Conservation (phyloP, 176 grass and related monocot genomes). For the Phyllostachys edulis region DNA sequence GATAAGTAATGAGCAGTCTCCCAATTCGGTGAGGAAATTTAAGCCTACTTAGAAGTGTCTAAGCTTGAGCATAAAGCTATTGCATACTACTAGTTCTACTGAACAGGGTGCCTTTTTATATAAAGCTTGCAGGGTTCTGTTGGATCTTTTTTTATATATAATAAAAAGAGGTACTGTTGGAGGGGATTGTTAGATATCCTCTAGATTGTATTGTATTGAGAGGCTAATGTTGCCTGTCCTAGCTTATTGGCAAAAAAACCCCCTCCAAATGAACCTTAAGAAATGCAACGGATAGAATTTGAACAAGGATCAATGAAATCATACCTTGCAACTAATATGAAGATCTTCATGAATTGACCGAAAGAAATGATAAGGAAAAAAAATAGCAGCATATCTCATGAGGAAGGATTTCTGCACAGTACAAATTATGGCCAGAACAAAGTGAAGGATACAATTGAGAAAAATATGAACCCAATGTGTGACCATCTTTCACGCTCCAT, state of each 20-base stretch:
- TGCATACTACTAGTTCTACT: not conserved
- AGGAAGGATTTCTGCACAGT: too few species aligned
- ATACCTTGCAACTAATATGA: constrained; percentile 92
- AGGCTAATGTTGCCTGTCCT: not conserved
- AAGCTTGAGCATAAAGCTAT: constrained; percentile 9
- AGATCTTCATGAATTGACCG: constrained; percentile 50
- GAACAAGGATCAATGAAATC: not conserved
- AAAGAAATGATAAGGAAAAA: constrained; percentile 50
- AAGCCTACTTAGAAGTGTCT: not conserved
- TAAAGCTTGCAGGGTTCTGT: not conserved
- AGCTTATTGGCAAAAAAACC: not conserved
- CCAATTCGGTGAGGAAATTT: not conserved
- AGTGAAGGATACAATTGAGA: constrained; percentile 92
- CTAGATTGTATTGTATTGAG: not conserved
- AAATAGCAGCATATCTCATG: not conserved
- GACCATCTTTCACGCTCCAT: constrained; percentile 92
- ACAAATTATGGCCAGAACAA: not conserved
- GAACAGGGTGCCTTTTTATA: not conserved
- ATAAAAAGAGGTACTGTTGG: too few species aligned
- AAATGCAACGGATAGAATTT: not conserved
- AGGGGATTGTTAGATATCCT: too few species aligned
- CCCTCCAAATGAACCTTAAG: not conserved
- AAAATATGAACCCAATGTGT: constrained; percentile 93
- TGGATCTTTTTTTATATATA: not conserved
- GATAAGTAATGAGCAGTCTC: not conserved